Conservation (phyloP, 208 protist species). For the Trypanosoma rangeli region DNA sequence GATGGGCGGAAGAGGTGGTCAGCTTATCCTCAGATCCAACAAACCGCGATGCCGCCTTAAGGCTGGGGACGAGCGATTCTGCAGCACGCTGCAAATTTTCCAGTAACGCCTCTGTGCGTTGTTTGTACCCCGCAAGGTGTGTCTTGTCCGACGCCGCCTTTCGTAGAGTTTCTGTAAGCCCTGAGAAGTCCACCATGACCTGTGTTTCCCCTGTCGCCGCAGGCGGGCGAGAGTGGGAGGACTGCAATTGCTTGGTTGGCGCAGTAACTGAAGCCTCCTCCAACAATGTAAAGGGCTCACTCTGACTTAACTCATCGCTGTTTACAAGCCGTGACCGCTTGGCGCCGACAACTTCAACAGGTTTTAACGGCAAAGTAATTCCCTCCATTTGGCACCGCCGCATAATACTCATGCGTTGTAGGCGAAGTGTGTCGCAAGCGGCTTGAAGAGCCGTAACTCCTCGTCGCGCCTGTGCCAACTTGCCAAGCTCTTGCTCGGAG, state of each 20-base stretch:
- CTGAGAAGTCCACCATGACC: conserved; percentile 75
- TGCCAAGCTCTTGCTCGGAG: conserved; percentile 53
- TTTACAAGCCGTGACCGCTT: conserved; percentile 42
- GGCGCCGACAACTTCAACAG: conserved; percentile 27
- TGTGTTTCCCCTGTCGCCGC: conserved; percentile 18
- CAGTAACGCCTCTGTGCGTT: conserved; percentile 52
- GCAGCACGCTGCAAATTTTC: conserved; percentile 63
- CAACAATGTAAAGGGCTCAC: conserved; percentile 67
- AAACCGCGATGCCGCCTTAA: conserved; percentile 72
- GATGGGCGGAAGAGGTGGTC: conserved; percentile 58
- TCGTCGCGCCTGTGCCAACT: conserved; percentile 65
- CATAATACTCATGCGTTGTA: conserved; percentile 73
- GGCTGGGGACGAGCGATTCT: conserved; percentile 81
- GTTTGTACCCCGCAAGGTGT: conserved; percentile 61
- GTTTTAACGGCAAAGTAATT: conserved; percentile 65
- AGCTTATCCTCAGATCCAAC: conserved; percentile 72
- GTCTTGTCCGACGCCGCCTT: conserved; percentile 41
- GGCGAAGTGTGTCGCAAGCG: conserved; percentile 78
- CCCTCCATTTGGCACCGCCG: conserved; percentile 88
- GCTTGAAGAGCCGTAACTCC: conserved; percentile 67
- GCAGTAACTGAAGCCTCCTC: conserved; percentile 13
- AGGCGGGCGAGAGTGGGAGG: not conserved
- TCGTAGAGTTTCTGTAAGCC: conserved; percentile 50
- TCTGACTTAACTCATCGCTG: conserved; percentile 27
- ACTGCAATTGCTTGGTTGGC: conserved; percentile 1